Evolutionary conservation across 305 asterid species (phyloP).

Genomic region (Fraxinus velutina): DNA sequence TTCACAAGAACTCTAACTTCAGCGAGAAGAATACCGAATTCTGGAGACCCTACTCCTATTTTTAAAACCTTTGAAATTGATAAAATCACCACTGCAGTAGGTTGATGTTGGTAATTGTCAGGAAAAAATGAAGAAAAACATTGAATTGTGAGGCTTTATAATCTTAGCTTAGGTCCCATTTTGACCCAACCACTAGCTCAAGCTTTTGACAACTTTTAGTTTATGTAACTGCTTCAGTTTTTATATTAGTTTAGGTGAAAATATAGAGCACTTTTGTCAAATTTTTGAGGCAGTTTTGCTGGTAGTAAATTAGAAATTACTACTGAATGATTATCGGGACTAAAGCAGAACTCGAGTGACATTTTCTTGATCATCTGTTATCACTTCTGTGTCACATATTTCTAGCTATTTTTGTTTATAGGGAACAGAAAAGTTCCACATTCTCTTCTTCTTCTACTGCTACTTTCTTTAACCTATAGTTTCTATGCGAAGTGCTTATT

Average conservation of each 20-base stretch:
- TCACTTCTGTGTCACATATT: background rate
- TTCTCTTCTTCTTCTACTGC: background rate
- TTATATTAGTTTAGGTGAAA: background rate
- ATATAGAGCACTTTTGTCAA: background rate
- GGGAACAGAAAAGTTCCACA: no score
- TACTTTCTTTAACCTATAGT: background rate
- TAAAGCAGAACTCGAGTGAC: background rate
- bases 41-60: background rate
- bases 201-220: background rate
- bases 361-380: background rate
- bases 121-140: background rate
- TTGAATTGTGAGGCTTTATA: background rate
- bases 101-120: background rate
- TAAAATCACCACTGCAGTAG: background rate
- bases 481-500: background rate
- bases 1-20: conserved; percentile 15
- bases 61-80: background rate
- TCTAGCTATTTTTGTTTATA: background rate
- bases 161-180: background rate
- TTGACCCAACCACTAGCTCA: background rate
- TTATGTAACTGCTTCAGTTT: background rate
- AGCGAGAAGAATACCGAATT: background rate
- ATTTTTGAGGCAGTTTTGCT: background rate
- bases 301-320: background rate
- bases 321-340: background rate